Base-by-base conservation (phyloP, 2,329 filamentous ascomycete species). In the Aspergillus sp. region DNA sequence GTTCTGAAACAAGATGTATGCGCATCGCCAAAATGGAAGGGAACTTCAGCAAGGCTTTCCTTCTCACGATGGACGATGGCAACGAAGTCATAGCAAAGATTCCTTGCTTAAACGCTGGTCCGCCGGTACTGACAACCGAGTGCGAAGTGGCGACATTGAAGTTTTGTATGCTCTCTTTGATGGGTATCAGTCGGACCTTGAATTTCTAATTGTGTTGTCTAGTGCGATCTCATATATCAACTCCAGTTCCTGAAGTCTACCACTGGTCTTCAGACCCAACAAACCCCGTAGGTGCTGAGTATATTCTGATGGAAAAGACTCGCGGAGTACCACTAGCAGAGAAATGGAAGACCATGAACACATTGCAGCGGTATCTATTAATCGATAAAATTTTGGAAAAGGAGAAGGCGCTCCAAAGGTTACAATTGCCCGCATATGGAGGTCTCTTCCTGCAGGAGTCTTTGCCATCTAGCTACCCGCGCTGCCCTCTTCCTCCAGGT, bases 241-340 rank as follows among this genome's bases (percentile, higher is more conserved):
- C 76, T 61, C 73, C 66, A n/a, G 74, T 77, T 7, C 75, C 75
- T 4, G 59, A 71, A 58, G 64, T 78, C 7, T 70, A 71, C 52
- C 62, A 68, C 45, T 77, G 74, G 65, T 74, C 68, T 23, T 60
- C 72, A 21, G 71, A 68, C 23, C 49, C 65, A 15, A 64, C 71
- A 3, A 78, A 75, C 64, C 55, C 67, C 6, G 71, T 79, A n/a
- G 75, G 74, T 1, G 71, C 67, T 3, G 75, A 78, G 59, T 78
- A 78, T 58, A 78, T 79, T 25, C 74, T 79, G 60, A 77, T 79
- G 70, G 72, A 78, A 66, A 73, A 76, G 59, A 69, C 72, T 4
- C 50, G 55, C 4, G 76, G 77, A 2, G 63, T 76, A 59, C 57
- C 65, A 19, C 64, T 78, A n/a, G 63, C 69, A 43, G 49, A 72